These are phyloP conservation scores for Lactarius indigo DNA, from an alignment of 768 basidiomycete species.

Conservation along the genomic window DNA sequence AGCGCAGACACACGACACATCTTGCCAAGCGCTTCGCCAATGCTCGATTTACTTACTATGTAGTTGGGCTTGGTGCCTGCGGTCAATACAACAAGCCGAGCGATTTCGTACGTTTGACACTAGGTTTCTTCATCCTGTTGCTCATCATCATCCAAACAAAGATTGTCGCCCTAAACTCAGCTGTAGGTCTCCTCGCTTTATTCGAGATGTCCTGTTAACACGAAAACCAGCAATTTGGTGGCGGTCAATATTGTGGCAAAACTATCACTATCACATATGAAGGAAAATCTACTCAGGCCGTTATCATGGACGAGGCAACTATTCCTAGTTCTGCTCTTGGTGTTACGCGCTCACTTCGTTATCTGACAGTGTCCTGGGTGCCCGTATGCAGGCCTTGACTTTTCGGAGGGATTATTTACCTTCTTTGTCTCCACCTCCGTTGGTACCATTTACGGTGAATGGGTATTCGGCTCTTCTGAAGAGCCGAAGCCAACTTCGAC, in stretches of 20 bases:
- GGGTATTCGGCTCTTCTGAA: conserved; percentile 37
- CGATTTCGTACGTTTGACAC: conserved; percentile 43
- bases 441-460: conserved; percentile 49
- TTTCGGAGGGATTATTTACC: conserved; percentile 55
- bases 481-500: background rate
- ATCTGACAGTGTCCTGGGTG: conserved; percentile 56
- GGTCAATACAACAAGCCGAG: conserved; percentile 37
- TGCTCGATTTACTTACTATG: conserved; percentile 53
- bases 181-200: background rate
- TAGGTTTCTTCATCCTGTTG: background rate
- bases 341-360: background rate
- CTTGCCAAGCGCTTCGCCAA: conserved; percentile 35
- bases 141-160: conserved; percentile 25
- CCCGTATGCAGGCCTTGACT: conserved; percentile 54
- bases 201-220: background rate
- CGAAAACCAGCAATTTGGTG: conserved; percentile 26
- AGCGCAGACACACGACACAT: background rate
- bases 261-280: conserved; percentile 35
- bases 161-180: conserved; percentile 51
- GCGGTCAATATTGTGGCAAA: conserved; percentile 34
- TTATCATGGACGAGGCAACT: conserved; percentile 32
- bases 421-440: conserved; percentile 42
- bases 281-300: conserved; percentile 34
- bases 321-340: background rate
- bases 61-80: conserved; percentile 56